Base-by-base conservation (phyloP, 495 filamentous ascomycete species). In the Hyaloscypha finlandica region DNA sequence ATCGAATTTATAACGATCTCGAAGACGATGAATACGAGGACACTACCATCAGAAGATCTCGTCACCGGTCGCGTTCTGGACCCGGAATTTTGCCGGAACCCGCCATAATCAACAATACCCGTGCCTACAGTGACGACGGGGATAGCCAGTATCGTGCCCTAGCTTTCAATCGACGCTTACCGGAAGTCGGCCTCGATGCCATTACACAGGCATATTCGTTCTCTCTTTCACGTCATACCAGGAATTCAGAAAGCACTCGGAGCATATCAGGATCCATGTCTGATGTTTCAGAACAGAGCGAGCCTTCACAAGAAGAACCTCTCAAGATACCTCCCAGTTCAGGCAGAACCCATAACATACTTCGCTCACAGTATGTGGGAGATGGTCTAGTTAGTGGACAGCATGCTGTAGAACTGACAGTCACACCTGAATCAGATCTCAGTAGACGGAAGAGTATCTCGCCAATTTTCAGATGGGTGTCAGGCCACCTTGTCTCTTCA, bases 401-500 rank as follows among this genome's bases (percentile, higher is more conserved):
- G 5, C 74, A 75, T 30, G 60, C 39, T 33, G 70, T 69, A 16
- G 63, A 74, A 32, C 25, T 77, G 19, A 73, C 70, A 4, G 61
- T 71, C 8, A 31, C 70, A 35, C 57, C 69, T 20, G 68, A 70
- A 8, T 48, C 62, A 51, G 65, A 5, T 31, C 8, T 25, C 12
- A 31, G 37, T 16, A 22, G 14, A 19, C 52, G 64, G 35, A 71
- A 61, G 59, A 61, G 64, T 37, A 30, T 52, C 11, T 67, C 64
- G 25, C 64, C 70, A 33, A 63, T 75, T 33, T 77, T 77, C 32
- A 63, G 74, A 72, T 77, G 74, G 75, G 64, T 77, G 74, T 76
- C 58, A 76, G 71, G 35, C 35, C 12, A 12, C 35, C 35, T 58
- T 39, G 67, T 2, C 16, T 39, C 32, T 51, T 3, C 3, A 20